Evolutionary conservation across 345 rosid genomes (phyloP).

Genomic region (Lepidium sativum): DNA sequence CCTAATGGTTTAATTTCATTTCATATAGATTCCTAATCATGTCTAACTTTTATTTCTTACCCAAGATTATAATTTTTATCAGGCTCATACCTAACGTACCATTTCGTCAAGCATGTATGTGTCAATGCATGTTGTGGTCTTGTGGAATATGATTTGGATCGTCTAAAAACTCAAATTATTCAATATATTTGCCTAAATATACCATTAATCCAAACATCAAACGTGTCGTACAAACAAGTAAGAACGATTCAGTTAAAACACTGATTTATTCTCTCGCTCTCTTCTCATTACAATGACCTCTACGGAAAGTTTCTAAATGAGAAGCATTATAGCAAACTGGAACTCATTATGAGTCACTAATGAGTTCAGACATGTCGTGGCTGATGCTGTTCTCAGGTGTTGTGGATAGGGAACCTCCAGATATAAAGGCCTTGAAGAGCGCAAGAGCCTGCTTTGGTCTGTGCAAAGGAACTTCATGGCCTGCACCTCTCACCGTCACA

Average conservation of each 20-base stretch:
- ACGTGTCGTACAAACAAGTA: background rate
- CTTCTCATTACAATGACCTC: background rate
- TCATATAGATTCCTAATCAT: background rate
- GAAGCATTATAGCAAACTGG: background rate
- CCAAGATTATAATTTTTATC: background rate
- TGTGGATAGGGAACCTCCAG: slow-evolving; percentile 52
- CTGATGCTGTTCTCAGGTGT: slow-evolving; percentile 4
- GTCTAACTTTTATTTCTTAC: background rate
- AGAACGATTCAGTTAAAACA: too few species aligned
- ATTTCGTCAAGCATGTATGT: background rate
- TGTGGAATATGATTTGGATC: background rate
- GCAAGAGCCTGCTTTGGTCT: slow-evolving; percentile 65
- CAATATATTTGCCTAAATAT: too few species aligned
- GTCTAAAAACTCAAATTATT: too few species aligned
- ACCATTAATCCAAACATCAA: background rate
- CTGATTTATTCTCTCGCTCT: background rate
- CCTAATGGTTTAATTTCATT: background rate
- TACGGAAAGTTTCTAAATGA: background rate
- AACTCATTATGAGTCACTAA: slow-evolving; percentile 19
- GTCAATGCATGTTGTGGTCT: background rate
- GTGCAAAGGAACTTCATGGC: slow-evolving; percentile 89
- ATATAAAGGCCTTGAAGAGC: slow-evolving; percentile 63
- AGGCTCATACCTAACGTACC: background rate
- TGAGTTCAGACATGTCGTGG: slow-evolving; percentile 28
- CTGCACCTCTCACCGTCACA: slow-evolving; percentile 81